phyloP scores from a whole-genome alignment of 495 filamentous ascomycete genomes.

The Xylaria grammica region DNA sequence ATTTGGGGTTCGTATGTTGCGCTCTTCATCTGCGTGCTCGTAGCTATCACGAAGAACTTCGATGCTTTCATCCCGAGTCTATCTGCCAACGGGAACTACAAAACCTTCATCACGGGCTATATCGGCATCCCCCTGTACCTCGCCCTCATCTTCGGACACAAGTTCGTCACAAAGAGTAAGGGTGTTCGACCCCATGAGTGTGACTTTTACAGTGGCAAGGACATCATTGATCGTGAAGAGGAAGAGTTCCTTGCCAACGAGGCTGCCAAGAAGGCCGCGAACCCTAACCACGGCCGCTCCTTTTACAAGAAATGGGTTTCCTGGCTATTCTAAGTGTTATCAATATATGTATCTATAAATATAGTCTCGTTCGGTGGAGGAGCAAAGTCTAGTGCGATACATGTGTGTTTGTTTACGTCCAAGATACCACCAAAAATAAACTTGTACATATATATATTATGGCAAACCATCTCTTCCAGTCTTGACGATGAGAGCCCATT shows the following conservation, averaged over 20 bases:
- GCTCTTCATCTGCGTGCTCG: conserved; percentile 69
- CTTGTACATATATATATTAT: not conserved
- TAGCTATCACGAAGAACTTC: conserved; percentile 80
- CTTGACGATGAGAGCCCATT: not conserved
- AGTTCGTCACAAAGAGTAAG: conserved; percentile 59
- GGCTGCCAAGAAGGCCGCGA: conserved; percentile 48
- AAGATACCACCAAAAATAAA: conserved; percentile 5
- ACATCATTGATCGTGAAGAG: conserved; percentile 75
- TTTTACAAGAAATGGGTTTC: conserved; percentile 69
- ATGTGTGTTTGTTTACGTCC: not conserved
- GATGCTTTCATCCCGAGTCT: conserved; percentile 66
- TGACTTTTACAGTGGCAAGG: conserved; percentile 75
- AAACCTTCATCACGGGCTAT: conserved; percentile 82
- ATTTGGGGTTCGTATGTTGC: conserved; percentile 69
- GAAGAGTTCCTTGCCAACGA: conserved; percentile 66
- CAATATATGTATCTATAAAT: conserved; percentile 5
- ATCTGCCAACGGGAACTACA: conserved; percentile 58
- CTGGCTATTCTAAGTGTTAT: conserved; percentile 68
- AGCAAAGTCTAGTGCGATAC: not conserved
- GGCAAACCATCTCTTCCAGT: not conserved
- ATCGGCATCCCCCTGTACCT: conserved; percentile 82
- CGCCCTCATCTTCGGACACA: conserved; percentile 73
- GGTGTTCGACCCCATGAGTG: conserved; percentile 61
- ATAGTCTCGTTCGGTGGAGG: not conserved
- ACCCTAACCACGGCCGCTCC: conserved; percentile 35